Base-by-base conservation (phyloP, 352 stramenopile species). In the Phytophthora chlamydospora region DNA sequence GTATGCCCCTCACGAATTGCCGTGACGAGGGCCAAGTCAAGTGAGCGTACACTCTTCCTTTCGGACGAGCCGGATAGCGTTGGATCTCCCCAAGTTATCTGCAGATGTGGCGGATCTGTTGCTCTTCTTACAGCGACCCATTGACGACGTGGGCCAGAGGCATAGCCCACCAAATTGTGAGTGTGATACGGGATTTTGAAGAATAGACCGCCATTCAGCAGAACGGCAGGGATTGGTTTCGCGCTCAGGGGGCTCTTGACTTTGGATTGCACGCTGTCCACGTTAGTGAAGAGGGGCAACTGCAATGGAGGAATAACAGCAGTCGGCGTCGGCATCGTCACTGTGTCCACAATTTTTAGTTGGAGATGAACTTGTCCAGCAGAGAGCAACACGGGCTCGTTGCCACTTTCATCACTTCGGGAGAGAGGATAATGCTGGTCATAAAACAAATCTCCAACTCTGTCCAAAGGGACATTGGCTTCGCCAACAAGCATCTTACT, bases 101-200 rank as follows among this genome's bases (percentile, higher is more conserved):
- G 69, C 6, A 85, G 35, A 29, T 68, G 66, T 42, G 58, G 41
- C 36, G 66, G 48, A 2, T 59, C 44, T 4, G 34, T 52, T 29
- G 32, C 48, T 21, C 36, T 59, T 2, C 47, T 64, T 0, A 93
- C 78, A 12, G 71, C 42, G 36, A 96, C 75, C 85, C 85, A 95
- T 62, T 93, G 80, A 1, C 87, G 72, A 29, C 69, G 66, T 0
- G 78, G 66, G 16, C 42, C 64, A 32, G 68, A 46, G 1, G 61
- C 45, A 24, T 62, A 68, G 6, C 65, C 75, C 7, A 83, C 62
- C 13, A 89, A 44, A 32, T 68, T 77, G 34, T 76, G 76, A 0
- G 65, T 74, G 53, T 94, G 85, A 33, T 84, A 95, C 11, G 87
- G 83, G 1, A 94, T 74, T 58, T 95, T 95, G 58, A 83, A 93